Evolutionary conservation across 805 yeast genomes (phyloP), one percentile per base, ranked within the genome.

Genomic region (Candida pini): DNA sequence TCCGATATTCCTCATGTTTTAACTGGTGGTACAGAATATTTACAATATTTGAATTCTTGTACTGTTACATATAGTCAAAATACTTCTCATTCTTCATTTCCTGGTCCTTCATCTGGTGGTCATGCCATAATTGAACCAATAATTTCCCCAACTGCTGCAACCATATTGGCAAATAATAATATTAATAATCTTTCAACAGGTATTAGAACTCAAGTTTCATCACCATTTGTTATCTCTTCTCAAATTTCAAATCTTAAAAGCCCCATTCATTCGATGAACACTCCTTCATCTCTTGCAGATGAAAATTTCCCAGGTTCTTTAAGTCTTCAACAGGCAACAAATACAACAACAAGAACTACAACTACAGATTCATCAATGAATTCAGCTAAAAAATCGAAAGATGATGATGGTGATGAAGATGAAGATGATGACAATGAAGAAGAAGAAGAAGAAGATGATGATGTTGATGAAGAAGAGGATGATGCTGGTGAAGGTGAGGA

Each of bases 1-100:
- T 65, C 76, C 3, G 69, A 71, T 15, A 64, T 76, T 10, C 88
- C 89, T 1, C 92, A 83, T 56, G 73, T 80, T 2, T 58, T 82
- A 26, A 78, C 74, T 17, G 92, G 90, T 1, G 54, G 63, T 17
- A 39, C 51, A 15, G 60, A 53, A 14, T 54, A 47, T 35, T 38
- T 62, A 33, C 61, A 58, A 36, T 60, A 50, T 30, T 42, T 62
- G 28, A 60, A 60, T 36, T 49, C 60, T 8, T 52, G 47, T 18
- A 53, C 59, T 26, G 53, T 54, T 16, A 48, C 60, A 8, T 43
- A 44, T 22, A 55, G 54, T 36, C 57, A 51, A 36, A 30, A 34
- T 18, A 30, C 33, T 19, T 36, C 44, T 3, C 43, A 37, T 6
- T 64, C 41, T 48, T 60, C 24, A 55, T 43, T 34, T 67, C 71